These are phyloP conservation scores for Camelina neglecta DNA, from an alignment of 345 rosid genomes.

Conservation along the genomic window DNA sequence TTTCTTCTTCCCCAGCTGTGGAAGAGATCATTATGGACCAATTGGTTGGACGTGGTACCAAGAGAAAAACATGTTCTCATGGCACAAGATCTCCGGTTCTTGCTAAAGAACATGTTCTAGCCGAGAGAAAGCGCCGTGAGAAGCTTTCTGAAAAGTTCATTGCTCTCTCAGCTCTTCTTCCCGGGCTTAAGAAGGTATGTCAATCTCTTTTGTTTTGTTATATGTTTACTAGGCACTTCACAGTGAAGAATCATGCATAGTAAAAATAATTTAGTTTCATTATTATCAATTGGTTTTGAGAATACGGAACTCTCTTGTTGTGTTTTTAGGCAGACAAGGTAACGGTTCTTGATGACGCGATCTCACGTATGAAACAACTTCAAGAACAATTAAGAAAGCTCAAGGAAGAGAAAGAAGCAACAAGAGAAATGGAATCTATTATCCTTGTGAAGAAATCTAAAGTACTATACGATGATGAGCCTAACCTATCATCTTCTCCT, in stretches of 20 bases:
- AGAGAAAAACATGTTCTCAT: constrained; percentile 31
- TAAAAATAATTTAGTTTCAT: neutral
- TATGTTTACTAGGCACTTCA: neutral
- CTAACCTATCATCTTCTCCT: constrained; percentile 16
- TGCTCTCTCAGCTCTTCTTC: constrained; percentile 74
- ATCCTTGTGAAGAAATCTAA: constrained; percentile 58
- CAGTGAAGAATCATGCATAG: neutral
- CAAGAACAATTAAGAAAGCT: constrained; percentile 67
- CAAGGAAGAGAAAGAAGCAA: constrained; percentile 61
- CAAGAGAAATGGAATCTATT: constrained; percentile 56
- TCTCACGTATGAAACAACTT: constrained; percentile 62
- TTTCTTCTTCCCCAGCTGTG: neutral
- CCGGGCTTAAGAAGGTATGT: constrained; percentile 67
- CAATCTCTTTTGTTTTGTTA: no score
- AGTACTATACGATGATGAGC: constrained; percentile 49
- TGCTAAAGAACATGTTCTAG: constrained; percentile 80
- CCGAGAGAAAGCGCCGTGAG: constrained; percentile 85
- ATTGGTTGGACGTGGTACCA: constrained; percentile 31
- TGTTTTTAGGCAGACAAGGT: constrained; percentile 66
- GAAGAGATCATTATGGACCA: constrained; percentile 24
- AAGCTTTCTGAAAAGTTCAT: constrained; percentile 71
- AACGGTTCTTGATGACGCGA: constrained; percentile 70
- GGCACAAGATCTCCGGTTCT: constrained; percentile 49
- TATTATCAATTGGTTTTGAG: neutral
- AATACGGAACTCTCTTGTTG: neutral